Evolutionary conservation across 176 grass and related monocot species (phyloP), one percentile per base, ranked within the genome.

Genomic region (Dactylis glomerata): DNA sequence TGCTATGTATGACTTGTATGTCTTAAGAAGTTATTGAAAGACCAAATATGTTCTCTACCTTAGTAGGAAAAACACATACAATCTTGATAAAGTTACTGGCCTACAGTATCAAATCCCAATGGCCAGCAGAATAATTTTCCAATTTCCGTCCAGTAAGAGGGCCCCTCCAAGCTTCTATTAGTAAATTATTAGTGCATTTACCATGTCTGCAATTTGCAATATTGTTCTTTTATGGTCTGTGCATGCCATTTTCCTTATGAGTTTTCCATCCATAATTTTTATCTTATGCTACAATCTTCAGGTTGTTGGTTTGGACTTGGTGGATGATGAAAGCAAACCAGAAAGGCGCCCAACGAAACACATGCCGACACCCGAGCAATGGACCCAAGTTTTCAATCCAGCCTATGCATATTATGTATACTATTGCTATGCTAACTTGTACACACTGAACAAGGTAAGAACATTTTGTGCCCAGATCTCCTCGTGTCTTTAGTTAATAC

Each of bases 321-420:
- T 97, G 78, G 95, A 97, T 90, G 95, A 97, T 93, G 95, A 97
- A 91, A 97, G 95, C 89, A 97, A 97, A 89, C 92, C 95, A 61
- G 95, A 97, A 87, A 97, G 95, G 58, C 88, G 92, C 10, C 95
- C 92, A 76, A 97, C 95, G 44, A 97, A 97, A 61, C 95, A 97
- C 56, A 97, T 97, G 95, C 92, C 90, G 0, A 97, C 92, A 10
- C 95, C 95, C 78, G 86, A 78, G 69, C 92, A 97, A 59, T 97
- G 95, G 95, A 92, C 89, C 79, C 95, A 97, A 86, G 71, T 92
- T 73, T 97, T 97, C 70, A 97, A 97, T 91, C 92, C 95, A 83
- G 92, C 95, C 9, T 95, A 92, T 76, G 88, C 95, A 58, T 97
- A 97, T 84, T 97, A 97, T 88, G 92, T 85, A 44, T 97, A 97